Evolutionary conservation across 306 rosid genomes (phyloP).

Genomic region (Arachis hypogaea): DNA sequence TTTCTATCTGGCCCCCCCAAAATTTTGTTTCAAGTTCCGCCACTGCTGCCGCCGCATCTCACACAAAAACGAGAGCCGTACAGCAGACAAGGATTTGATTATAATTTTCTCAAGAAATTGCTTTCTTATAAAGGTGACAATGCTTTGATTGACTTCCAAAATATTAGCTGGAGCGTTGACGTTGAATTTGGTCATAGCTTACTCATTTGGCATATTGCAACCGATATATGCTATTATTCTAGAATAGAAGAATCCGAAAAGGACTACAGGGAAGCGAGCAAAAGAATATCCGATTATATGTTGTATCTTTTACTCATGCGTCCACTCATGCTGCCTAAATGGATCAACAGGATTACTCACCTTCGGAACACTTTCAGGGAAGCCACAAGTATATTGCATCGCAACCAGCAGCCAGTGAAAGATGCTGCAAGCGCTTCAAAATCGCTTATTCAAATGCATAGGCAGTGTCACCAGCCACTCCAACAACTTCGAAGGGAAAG

Average conservation of each 20-base stretch:
- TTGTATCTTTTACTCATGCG: constrained; percentile 34
- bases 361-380: not conserved
- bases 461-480: not conserved
- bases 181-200: constrained; percentile 38
- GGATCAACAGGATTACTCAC: not conserved
- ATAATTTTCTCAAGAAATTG: not conserved
- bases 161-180: constrained; percentile 6
- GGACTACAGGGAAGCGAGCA: not conserved
- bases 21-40: too few species aligned
- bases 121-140: not conserved
- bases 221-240: constrained; percentile 34
- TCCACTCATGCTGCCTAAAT: constrained; percentile 1
- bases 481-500: not conserved
- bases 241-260: too few species aligned
- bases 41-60: not conserved
- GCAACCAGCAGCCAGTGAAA: too few species aligned
- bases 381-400: not conserved
- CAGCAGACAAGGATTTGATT: not conserved
- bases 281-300: constrained; percentile 36
- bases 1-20: too few species aligned
- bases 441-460: not conserved
- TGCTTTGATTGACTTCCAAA: not conserved
- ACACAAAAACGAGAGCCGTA: not conserved
- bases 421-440: not conserved
- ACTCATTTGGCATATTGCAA: constrained; percentile 48